Conservation (phyloP, 2,329 filamentous ascomycete genomes). For the Talaromyces sp. region DNA sequence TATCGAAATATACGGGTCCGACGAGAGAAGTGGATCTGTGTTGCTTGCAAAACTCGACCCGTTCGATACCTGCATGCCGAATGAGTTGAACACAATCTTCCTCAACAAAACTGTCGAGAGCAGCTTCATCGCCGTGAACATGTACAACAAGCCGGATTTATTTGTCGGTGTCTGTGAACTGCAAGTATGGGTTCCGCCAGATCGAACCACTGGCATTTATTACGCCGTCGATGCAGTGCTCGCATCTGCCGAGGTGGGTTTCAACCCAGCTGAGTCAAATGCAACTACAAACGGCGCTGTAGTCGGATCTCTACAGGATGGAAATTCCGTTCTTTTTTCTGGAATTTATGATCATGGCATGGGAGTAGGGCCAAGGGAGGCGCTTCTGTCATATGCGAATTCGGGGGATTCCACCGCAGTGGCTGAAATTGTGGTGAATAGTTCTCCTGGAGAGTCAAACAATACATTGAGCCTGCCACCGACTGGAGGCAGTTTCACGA, state of each 20-base stretch:
- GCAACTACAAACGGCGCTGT: background rate
- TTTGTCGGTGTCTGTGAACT: background rate
- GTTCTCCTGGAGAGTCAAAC: background rate
- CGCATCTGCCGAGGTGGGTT: background rate
- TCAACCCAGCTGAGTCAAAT: background rate
- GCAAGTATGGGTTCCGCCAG: background rate
- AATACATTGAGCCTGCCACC: background rate
- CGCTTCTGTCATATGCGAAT: background rate
- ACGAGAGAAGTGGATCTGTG: background rate
- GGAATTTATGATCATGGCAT: background rate
- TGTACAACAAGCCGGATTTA: background rate
- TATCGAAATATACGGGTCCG: background rate
- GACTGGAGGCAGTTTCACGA: background rate
- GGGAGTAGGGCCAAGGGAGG: background rate
- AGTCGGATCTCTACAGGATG: background rate
- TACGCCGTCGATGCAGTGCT: background rate
- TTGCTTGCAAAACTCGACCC: background rate
- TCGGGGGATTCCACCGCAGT: background rate
- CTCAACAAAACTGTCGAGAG: background rate
- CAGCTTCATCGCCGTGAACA: background rate
- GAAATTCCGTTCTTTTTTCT: background rate
- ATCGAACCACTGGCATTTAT: background rate
- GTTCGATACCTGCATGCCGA: background rate
- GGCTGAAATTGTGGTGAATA: background rate
- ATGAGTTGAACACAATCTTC: background rate